Percentiles rank a stretch among this genome's conserved stretches.
Evolutionary conservation across 768 basidiomycete species (phyloP).

Genomic region (Dendrothele bispora): DNA sequence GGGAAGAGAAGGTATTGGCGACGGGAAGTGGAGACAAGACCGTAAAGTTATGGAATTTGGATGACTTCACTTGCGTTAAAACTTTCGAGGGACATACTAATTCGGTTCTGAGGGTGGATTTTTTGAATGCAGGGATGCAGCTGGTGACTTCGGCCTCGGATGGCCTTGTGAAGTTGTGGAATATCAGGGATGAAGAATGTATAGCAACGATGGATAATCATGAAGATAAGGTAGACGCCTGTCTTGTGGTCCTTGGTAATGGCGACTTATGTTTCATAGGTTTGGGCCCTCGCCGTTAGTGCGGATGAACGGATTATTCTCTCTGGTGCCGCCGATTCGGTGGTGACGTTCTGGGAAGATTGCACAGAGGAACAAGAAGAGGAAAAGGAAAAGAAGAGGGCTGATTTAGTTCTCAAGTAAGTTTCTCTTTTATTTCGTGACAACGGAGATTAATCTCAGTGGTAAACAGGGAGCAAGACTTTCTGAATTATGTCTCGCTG

Average conservation of each 20-base stretch:
- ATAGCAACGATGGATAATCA: conserved; percentile 91
- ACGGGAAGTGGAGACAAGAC: conserved; percentile 96
- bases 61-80: conserved; percentile 91
- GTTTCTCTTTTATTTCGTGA: conserved; percentile 36
- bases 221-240: conserved; percentile 93
- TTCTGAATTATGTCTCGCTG: conserved; percentile 83
- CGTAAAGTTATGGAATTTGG: conserved; percentile 90
- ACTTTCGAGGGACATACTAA: conserved; percentile 99
- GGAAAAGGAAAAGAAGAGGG: conserved; percentile 72
- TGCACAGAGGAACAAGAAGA: conserved; percentile 81
- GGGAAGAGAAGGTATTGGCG: conserved; percentile 79
- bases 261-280: conserved; percentile 42
- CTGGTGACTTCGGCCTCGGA: conserved; percentile 90
- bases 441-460: conserved; percentile 1
- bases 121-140: conserved; percentile 80
- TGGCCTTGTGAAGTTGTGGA: conserved; percentile 96
- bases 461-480: conserved; percentile 96
- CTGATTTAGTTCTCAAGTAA: conserved; percentile 78
- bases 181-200: conserved; percentile 85
- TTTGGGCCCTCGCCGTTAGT: conserved; percentile 93
- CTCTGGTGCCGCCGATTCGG: conserved; percentile 94
- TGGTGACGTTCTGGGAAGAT: conserved; percentile 96
- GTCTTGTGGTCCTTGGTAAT: not conserved
- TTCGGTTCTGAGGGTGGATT: conserved; percentile 92
- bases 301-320: conserved; percentile 82